These are phyloP conservation scores for Debaryomycetaceae sp. DNA, from an alignment of 1,139 yeast species.

Conservation along the genomic window DNA sequence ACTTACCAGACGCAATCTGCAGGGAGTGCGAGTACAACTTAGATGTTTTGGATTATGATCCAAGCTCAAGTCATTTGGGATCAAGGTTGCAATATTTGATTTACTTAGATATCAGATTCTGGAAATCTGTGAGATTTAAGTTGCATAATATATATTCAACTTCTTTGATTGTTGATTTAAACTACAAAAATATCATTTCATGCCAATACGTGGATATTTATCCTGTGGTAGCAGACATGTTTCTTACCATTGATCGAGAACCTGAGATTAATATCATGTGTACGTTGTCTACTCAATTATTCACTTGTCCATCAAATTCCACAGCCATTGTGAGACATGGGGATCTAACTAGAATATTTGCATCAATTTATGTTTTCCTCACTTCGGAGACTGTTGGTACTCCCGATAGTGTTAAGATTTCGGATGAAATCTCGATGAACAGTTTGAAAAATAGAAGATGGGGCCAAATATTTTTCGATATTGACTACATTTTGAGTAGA, in stretches of 20 bases:
- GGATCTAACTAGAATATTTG: constrained; percentile 63
- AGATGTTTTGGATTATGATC: constrained; percentile 23
- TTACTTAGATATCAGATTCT: constrained; percentile 66
- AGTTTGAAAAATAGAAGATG: constrained; percentile 75
- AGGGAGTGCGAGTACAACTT: constrained; percentile 45
- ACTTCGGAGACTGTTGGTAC: constrained; percentile 54
- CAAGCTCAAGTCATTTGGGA: constrained; percentile 42
- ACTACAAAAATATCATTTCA: constrained; percentile 58
- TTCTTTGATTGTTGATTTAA: constrained; percentile 64
- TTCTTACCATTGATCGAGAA: constrained; percentile 68
- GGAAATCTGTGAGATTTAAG: constrained; percentile 60
- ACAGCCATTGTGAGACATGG: constrained; percentile 67
- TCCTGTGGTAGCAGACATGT: constrained; percentile 74
- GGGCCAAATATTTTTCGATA: constrained; percentile 82
- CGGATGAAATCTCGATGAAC: constrained; percentile 40
- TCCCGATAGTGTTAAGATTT: constrained; percentile 42
- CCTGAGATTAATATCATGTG: constrained; percentile 79
- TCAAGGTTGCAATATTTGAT: constrained; percentile 78
- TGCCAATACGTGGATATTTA: constrained; percentile 82
- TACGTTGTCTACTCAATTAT: constrained; percentile 77
- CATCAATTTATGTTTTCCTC: constrained; percentile 63
- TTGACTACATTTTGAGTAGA: constrained; percentile 73
- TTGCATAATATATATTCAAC: constrained; percentile 70
- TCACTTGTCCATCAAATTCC: constrained; percentile 81
- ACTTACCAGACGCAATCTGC: constrained; percentile 39